Conservation (phyloP, 441 rosid genomes). For the Geranium incanum region DNA sequence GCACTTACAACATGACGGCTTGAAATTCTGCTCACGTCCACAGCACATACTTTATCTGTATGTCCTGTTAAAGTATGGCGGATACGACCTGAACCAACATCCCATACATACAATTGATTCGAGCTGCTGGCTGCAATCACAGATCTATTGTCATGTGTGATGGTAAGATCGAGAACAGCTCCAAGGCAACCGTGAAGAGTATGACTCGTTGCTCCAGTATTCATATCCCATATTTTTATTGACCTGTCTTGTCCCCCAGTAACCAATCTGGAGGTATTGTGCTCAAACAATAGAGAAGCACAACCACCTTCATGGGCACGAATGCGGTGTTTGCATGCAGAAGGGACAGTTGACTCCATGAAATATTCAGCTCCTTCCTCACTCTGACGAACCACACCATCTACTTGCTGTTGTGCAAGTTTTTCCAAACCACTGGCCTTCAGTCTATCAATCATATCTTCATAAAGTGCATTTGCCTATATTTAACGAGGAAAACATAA, state of each 20-base stretch:
- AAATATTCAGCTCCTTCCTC: constrained; percentile 87
- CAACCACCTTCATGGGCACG: constrained; percentile 92
- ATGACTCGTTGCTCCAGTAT: constrained; percentile 49
- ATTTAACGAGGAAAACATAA: constrained; percentile 10
- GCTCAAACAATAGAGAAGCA: constrained; percentile 68
- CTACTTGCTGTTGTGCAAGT: constrained; percentile 87
- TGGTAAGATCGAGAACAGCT: constrained; percentile 73
- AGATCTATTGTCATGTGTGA: constrained; percentile 72
- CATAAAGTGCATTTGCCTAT: constrained; percentile 81
- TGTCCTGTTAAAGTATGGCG: constrained; percentile 89
- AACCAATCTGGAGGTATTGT: constrained; percentile 60
- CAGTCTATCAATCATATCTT: constrained; percentile 74
- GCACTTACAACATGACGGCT: constrained; percentile 79
- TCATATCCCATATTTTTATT: constrained; percentile 84
- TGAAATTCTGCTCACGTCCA: constrained; percentile 81
- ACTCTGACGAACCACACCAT: constrained; percentile 80
- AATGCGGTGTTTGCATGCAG: constrained; percentile 65
- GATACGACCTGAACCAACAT: constrained; percentile 59
- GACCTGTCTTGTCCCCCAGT: constrained; percentile 84
- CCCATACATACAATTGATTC: constrained; percentile 87
- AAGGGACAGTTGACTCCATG: constrained; percentile 58
- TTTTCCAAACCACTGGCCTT: constrained; percentile 79
- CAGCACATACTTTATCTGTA: constrained; percentile 78
- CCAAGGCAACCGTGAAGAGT: constrained; percentile 77
- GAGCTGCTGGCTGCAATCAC: constrained; percentile 91